A percentile compares a stretch with the other conserved stretches of the same genome.
Evolutionary conservation across 1,284 basidiomycete genomes (phyloP).

Genomic region (Cystobasidium sp.): DNA sequence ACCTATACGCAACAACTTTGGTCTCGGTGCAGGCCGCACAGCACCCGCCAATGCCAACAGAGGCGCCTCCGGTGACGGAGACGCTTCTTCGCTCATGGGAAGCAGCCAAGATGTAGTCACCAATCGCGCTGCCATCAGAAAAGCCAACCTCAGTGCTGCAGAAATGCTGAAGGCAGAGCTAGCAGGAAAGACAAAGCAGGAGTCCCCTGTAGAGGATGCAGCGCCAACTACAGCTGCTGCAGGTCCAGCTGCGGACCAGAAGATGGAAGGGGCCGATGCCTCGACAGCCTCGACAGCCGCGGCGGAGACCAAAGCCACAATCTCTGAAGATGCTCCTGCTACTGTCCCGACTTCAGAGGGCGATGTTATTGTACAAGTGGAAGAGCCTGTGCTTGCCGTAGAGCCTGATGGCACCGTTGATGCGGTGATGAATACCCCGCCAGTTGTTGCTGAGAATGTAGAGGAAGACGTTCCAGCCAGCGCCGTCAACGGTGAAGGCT

Average conservation of each 20-base stretch:
- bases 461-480: slow-evolving; percentile 44
- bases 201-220: slow-evolving; percentile 29
- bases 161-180: slow-evolving; percentile 91
- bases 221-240: slow-evolving; percentile 44
- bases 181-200: slow-evolving; percentile 62
- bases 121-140: slow-evolving; percentile 83
- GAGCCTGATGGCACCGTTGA: slow-evolving; percentile 41
- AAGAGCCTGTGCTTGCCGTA: slow-evolving; percentile 10
- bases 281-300: slow-evolving; percentile 30
- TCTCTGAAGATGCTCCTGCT: not conserved
- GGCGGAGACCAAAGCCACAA: slow-evolving; percentile 44
- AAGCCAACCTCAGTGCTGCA: slow-evolving; percentile 95
- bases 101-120: slow-evolving; percentile 76
- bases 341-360: not conserved
- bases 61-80: slow-evolving; percentile 37
- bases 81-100: slow-evolving; percentile 25
- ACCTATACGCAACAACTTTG: slow-evolving; percentile 31
- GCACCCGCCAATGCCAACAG: slow-evolving; percentile 28
- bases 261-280: not conserved
- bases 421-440: slow-evolving; percentile 32
- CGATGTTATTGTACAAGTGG: slow-evolving; percentile 14
- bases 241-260: slow-evolving; percentile 7
- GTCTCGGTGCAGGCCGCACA: slow-evolving; percentile 27
- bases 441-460: slow-evolving; percentile 14
- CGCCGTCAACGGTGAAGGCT: slow-evolving; percentile 33